These are phyloP conservation scores for Endocladia muricata DNA, from an alignment of 31 red algal genomes.

Conservation along the genomic window DNA sequence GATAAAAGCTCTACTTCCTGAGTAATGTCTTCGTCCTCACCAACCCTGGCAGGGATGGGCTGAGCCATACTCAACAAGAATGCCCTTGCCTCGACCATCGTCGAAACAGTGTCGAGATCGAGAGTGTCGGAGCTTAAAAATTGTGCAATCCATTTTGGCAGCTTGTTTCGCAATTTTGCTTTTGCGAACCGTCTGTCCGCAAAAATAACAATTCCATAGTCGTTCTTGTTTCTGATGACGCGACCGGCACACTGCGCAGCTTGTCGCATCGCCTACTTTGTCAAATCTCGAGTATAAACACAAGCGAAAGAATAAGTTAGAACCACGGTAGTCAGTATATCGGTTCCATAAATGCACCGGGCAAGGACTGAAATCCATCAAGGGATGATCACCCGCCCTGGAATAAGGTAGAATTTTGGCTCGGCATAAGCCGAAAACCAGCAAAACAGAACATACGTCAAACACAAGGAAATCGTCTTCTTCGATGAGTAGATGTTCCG, in stretches of 20 bases:
- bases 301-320: not conserved
- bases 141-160: slow-evolving; percentile 86
- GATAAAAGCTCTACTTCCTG: too few species aligned
- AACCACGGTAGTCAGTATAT: too few species aligned
- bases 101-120: slow-evolving; percentile 76
- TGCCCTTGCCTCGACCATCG: slow-evolving; percentile 38
- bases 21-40: too few species aligned
- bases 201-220: slow-evolving; percentile 89
- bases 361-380: too few species aligned
- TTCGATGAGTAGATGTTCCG: slow-evolving; percentile 65
- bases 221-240: slow-evolving; percentile 87
- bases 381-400: too few species aligned
- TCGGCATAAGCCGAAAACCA: not conserved
- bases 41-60: slow-evolving; percentile 40
- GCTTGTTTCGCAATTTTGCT: slow-evolving; percentile 79
- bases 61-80: slow-evolving; percentile 88
- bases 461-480: slow-evolving; percentile 92
- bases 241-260: slow-evolving; percentile 89
- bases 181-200: slow-evolving; percentile 83
- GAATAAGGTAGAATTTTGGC: too few species aligned
- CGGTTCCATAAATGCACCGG: too few species aligned
- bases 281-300: not conserved
- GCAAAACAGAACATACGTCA: slow-evolving; percentile 50
- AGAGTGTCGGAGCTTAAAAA: slow-evolving; percentile 52
- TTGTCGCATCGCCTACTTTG: slow-evolving; percentile 73